Evolutionary conservation across 2,329 filamentous ascomycete genomes (phyloP).

Genomic region (Xylaria sp.): DNA sequence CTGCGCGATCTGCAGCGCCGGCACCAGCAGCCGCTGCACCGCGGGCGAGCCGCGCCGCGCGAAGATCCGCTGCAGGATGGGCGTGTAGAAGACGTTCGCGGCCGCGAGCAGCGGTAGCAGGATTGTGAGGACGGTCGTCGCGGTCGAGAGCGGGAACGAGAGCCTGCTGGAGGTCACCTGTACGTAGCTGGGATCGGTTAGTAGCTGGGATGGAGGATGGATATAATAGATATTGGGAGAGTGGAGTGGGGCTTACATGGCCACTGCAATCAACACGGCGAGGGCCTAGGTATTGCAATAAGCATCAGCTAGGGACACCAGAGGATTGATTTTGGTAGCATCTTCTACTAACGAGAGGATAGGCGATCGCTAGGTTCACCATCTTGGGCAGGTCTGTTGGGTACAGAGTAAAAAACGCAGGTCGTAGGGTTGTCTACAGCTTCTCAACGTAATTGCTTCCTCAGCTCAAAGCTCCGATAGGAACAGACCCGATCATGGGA

Average conservation of each 20-base stretch:
- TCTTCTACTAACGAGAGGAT: neutral
- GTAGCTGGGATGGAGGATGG: neutral
- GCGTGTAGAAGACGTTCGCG: slow-evolving; percentile 31
- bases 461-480: too few species aligned
- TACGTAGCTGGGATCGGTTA: slow-evolving; percentile 30
- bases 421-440: too few species aligned
- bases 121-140: slow-evolving; percentile 34
- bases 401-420: too few species aligned
- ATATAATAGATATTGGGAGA: slow-evolving; percentile 9
- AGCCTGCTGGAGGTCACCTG: slow-evolving; percentile 34
- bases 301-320: slow-evolving; percentile 3
- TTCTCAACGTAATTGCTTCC: too few species aligned
- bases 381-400: neutral
- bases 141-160: slow-evolving; percentile 36
- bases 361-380: neutral
- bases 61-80: slow-evolving; percentile 16
- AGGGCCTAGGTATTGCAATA: slow-evolving; percentile 16
- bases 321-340: neutral
- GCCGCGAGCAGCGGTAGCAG: slow-evolving; percentile 34
- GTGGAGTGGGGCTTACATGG: slow-evolving; percentile 20
- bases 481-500: too few species aligned
- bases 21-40: slow-evolving; percentile 32
- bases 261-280: slow-evolving; percentile 13
- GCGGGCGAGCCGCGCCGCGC: neutral
- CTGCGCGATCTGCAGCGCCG: slow-evolving; percentile 47